Evolutionary conservation across 2,329 filamentous ascomycete genomes (phyloP).

Genomic region (Colletotrichum cordylinicola): DNA sequence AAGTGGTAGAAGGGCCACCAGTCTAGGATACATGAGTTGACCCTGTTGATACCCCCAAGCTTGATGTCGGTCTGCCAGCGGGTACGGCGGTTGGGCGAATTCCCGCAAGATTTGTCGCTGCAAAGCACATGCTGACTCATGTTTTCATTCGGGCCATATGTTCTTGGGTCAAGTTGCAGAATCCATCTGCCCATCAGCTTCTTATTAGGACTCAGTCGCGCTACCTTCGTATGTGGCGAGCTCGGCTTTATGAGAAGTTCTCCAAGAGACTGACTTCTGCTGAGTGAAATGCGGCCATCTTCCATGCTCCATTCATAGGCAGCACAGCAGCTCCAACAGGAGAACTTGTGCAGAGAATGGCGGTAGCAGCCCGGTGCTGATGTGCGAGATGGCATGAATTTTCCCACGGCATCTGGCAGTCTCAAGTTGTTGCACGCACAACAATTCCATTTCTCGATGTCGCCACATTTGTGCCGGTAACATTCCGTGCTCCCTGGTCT

Average conservation of each 20-base stretch:
- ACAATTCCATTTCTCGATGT: neutral
- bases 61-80: neutral
- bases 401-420: neutral
- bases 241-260: neutral
- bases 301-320: neutral
- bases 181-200: neutral
- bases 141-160: neutral
- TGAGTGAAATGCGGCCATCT: neutral
- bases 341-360: neutral
- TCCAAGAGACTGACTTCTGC: neutral
- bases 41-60: neutral
- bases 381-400: neutral
- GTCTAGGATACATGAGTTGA: too few species aligned
- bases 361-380: neutral
- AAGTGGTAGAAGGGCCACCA: too few species aligned
- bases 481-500: neutral
- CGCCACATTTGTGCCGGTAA: neutral
- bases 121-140: neutral
- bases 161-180: neutral
- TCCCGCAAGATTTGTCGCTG: neutral
- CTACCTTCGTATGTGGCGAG: neutral
- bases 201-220: neutral
- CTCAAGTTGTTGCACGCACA: neutral
- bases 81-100: neutral
- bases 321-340: neutral